Base-by-base conservation (phyloP, 805 yeast species). In the Metschnikowia cubensis region DNA sequence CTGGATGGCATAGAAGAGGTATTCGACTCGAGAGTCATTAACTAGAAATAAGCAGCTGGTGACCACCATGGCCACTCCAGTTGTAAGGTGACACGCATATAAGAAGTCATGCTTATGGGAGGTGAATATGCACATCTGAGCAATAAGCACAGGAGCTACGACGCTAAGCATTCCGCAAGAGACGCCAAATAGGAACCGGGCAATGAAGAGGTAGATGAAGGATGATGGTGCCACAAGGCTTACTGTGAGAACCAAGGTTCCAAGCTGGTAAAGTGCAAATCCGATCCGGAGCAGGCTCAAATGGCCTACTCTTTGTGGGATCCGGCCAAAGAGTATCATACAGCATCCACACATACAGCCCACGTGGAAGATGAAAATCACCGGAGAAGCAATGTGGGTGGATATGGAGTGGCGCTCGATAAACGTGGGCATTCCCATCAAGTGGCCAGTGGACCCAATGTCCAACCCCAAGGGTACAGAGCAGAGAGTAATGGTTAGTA, bases 401-500 rank as follows among this genome's bases (percentile, higher is more conserved):
- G 54, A 41, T 13, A 53, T 47, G 3, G 42, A 41, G 22, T 48
- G 41, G 18, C 54, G 32, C 8, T 47, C 50, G 20, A 50, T n/a
- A 41, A 49, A 52, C 13, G 50, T 18, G 6, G 54, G 47, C 17
- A 48, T 42, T 22, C 43, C 50, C 43, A 53, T 51, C 20, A 48
- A 39, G 38, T 48, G 43, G 15, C 56, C 54, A 3, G 54, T 45
- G 40, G 56, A 44, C n/a, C 52, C 56, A 51, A 53, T 31, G 35
- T 50, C 56, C 54, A 53, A 53, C 2, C 54, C 54, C 15, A 50
- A 35, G 13, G 54, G 54, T 25, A 53, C 42, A 6, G 54, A 53
- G 34, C 54, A 48, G 11, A 51, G 40, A 15, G 46, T 35, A 22
- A 48, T 15, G 22, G 15, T 20, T 25, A 47, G 41, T 11, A 52